These are phyloP conservation scores for Nidularia sp. DNA, from an alignment of 768 basidiomycete genomes.

Conservation along the genomic window DNA sequence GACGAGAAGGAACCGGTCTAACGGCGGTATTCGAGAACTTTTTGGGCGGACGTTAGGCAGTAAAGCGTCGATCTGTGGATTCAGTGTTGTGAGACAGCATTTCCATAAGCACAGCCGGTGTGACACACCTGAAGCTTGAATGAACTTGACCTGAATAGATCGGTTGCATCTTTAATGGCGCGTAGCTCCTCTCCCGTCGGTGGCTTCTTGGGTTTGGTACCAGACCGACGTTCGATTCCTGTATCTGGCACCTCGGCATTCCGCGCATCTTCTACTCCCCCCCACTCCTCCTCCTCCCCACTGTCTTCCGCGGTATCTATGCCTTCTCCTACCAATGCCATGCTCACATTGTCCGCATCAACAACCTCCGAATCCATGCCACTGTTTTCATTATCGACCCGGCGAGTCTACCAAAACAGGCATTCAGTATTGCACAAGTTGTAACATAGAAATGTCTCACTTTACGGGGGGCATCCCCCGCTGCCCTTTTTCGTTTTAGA, in stretches of 20 bases:
- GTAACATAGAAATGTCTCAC: conserved; percentile 6
- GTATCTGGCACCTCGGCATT: background rate
- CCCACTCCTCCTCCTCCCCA: background rate
- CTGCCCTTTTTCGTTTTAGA: conserved; percentile 19
- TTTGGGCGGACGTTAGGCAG: conserved; percentile 75
- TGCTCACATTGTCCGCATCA: background rate
- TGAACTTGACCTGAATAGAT: conserved; percentile 71
- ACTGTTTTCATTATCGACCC: conserved; percentile 1
- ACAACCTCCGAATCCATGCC: background rate
- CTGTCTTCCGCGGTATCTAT: background rate
- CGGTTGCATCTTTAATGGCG: conserved; percentile 66
- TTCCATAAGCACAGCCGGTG: background rate
- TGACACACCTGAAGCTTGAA: conserved; percentile 77
- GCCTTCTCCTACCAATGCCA: conserved; percentile 3
- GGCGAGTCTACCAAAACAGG: conserved; percentile 2
- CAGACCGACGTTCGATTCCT: background rate
- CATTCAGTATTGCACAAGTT: background rate
- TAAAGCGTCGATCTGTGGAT: conserved; percentile 67
- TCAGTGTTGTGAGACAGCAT: conserved; percentile 8
- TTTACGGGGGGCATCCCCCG: conserved; percentile 8
- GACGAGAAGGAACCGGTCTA: conserved; percentile 65
- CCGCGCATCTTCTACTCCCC: background rate
- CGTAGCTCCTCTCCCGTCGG: conserved; percentile 71
- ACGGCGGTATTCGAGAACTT: conserved; percentile 43
- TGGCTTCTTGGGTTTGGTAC: conserved; percentile 37